Base-by-base conservation (phyloP, 176 grass and related monocot genomes). In the Pontederia paniculata region DNA sequence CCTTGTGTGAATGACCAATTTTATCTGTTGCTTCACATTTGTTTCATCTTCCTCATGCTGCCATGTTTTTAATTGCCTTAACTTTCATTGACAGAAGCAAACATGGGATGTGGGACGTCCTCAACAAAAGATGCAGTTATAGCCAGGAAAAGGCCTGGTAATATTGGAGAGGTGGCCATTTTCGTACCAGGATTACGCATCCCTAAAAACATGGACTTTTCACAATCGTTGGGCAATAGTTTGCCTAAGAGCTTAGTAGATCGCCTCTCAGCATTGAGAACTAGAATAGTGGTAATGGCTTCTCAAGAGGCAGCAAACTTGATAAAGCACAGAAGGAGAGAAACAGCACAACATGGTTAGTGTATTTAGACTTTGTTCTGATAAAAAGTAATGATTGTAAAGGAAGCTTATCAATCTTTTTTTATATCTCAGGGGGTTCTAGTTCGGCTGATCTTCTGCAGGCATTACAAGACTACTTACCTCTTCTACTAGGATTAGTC, bases 171-270 rank as follows among this genome's bases (percentile, higher is more conserved):
- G 57, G 47, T 72, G 57, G 57, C 57, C 23, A 57, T 53, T 47
- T 71, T 71, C 60, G 55, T 71, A 5, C 69, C 69, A 60, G 69
- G 69, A 9, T 44, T 71, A 42, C 69, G 69, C 28, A 49, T 71
- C 46, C 69, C 69, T 10, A 71, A 21, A 44, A 11, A 28, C 46
- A 47, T 61, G 17, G 69, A 71, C 4, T 51, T 71, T 20, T 52
- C 17, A 21, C 69, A 61, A 17, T 31, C 45, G 51, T 31, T 71
- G 55, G 18, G 25, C 12, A 23, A 71, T 12, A 71, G 23, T 23
- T 51, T 71, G 44, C 57, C 57, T 17, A 61, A 46, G 57, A 50
- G 12, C 52, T 71, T 71, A 44, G 46, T 61, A 6, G 57, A 71
- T 21, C 45, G 56, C 46, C 69, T 71, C 12, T 37, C 69, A 43